These are phyloP conservation scores for Eimeria sp. DNA, from an alignment of 169 alveolate species.

Conservation along the genomic window DNA sequence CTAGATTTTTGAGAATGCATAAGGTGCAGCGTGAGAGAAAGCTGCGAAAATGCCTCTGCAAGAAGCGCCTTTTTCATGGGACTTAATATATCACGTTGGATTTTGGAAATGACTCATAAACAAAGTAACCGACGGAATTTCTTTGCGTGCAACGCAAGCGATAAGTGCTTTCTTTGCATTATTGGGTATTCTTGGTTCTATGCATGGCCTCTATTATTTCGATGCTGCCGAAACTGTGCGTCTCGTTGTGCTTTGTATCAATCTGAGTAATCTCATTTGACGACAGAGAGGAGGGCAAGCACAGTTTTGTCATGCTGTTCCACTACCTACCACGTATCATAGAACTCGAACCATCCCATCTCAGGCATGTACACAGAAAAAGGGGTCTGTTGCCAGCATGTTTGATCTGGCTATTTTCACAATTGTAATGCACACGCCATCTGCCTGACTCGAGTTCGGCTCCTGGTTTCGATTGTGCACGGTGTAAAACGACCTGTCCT, in stretches of 20 bases:
- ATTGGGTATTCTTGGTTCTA: not conserved
- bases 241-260: not conserved
- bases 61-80: not conserved
- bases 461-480: not conserved
- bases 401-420: not conserved
- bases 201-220: no score
- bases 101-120: not conserved
- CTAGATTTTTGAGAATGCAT: no score
- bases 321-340: not conserved
- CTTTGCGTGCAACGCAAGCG: not conserved
- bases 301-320: not conserved
- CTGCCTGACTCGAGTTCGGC: not conserved
- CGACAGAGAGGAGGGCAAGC: not conserved
- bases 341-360: no score
- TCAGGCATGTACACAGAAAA: not conserved
- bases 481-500: not conserved
- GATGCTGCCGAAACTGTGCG: not conserved
- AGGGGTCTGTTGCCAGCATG: not conserved
- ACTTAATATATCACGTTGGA: no score
- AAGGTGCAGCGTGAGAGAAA: not conserved
- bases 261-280: not conserved
- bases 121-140: not conserved
- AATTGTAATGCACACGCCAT: not conserved
- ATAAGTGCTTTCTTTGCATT: not conserved
- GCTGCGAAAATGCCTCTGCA: not conserved